Evolutionary conservation across 1,139 yeast genomes (phyloP).

Genomic region (Taphrina wiesneri): DNA sequence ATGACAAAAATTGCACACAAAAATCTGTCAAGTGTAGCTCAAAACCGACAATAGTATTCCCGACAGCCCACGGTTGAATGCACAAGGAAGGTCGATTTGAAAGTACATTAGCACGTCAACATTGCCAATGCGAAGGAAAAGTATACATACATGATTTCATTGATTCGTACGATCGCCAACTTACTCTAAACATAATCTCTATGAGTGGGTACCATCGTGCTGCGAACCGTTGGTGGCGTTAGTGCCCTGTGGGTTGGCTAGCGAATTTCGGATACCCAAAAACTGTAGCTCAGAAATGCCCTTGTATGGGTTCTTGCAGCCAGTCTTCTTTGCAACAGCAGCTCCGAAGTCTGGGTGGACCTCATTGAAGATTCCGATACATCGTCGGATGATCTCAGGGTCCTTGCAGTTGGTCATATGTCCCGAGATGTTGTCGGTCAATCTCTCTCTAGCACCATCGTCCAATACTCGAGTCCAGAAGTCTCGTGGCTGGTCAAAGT

Average conservation of each 20-base stretch:
- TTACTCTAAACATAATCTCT: neutral
- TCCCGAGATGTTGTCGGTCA: constrained; percentile 79
- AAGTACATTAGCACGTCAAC: neutral
- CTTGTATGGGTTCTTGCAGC: constrained; percentile 34
- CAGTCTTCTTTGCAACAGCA: constrained; percentile 62
- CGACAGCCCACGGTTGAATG: neutral
- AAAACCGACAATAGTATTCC: too few relatives aligned
- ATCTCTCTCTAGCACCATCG: constrained; percentile 74
- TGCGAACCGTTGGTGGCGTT: constrained; percentile 30
- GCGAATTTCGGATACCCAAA: constrained; percentile 15
- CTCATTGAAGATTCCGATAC: constrained; percentile 71
- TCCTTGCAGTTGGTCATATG: constrained; percentile 73
- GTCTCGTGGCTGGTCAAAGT: constrained; percentile 67
- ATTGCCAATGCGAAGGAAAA: neutral
- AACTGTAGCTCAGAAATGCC: constrained; percentile 24
- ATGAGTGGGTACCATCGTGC: constrained; percentile 28
- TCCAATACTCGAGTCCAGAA: constrained; percentile 69
- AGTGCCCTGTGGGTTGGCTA: constrained; percentile 1
- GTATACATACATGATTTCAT: neutral
- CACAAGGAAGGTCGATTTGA: neutral
- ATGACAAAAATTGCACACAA: too few relatives aligned
- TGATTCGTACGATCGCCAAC: neutral
- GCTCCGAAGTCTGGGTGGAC: constrained; percentile 68
- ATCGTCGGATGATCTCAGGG: constrained; percentile 69
- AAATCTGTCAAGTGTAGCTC: too few relatives aligned